A percentile compares a stretch with the other conserved stretches of the same genome.
Evolutionary conservation across 805 yeast species (phyloP).

Genomic region (Myxozyma vanderwaltii): DNA sequence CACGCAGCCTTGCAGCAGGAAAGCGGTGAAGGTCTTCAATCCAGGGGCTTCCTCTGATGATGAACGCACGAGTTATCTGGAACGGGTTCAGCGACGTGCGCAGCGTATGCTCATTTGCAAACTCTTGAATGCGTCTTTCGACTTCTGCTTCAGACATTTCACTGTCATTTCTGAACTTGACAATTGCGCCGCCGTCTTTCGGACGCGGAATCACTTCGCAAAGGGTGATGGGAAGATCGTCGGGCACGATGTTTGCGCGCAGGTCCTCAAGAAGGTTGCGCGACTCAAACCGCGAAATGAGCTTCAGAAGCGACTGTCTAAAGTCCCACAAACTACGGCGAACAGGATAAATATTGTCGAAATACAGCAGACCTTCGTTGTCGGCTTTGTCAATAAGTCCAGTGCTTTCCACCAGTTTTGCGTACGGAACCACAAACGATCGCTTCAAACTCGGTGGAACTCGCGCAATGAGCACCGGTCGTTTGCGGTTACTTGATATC

Average conservation of each 20-base stretch:
- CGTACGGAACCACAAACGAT: conserved; percentile 11
- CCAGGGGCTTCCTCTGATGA: conserved; percentile 94
- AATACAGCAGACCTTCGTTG: conserved; percentile 34
- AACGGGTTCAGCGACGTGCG: conserved; percentile 47
- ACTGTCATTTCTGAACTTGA: conserved; percentile 66
- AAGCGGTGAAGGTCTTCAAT: conserved; percentile 85
- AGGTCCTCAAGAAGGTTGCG: conserved; percentile 23
- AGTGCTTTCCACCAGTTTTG: conserved; percentile 8
- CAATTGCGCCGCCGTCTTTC: conserved; percentile 94
- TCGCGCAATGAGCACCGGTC: too few relatives aligned
- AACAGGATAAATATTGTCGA: conserved; percentile 32
- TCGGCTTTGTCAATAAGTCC: conserved; percentile 27
- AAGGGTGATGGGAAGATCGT: conserved; percentile 46
- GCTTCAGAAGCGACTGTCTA: conserved; percentile 18
- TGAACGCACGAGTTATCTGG: conserved; percentile 58
- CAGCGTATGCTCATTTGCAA: conserved; percentile 39
- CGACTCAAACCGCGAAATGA: conserved; percentile 10
- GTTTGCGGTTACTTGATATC: background rate
- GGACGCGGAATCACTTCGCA: conserved; percentile 66
- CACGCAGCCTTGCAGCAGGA: conserved; percentile 64
- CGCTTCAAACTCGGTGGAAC: too few relatives aligned
- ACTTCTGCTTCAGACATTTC: conserved; percentile 54
- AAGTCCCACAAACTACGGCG: conserved; percentile 27
- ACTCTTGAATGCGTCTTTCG: conserved; percentile 53
- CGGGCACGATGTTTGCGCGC: conserved; percentile 36